Evolutionary conservation across 371 early-diverging fungal genomes (phyloP), one percentile per base, ranked within the genome.

Genomic region (Apophysomyces sp.): DNA sequence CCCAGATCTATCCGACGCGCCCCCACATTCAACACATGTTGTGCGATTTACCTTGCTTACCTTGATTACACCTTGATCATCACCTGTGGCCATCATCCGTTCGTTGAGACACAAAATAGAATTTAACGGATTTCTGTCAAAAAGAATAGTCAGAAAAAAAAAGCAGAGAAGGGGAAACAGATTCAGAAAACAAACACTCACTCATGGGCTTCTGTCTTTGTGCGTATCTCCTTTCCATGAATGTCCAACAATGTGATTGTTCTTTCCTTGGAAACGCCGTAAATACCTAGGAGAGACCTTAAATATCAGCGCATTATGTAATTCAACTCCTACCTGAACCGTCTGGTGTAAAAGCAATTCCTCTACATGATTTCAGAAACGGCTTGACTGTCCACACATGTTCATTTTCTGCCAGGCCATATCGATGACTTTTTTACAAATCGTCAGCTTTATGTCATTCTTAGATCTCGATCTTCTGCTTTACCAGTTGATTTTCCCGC

Each of bases 1-100:
- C 97, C 96, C 96, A 97, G 53, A 94, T 65, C 86, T 86, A 66
- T 32, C 1, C n/a, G n/a, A n/a, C n/a, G n/a, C n/a, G n/a, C n/a
- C n/a, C n/a, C n/a, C n/a, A n/a, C n/a, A n/a, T n/a, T n/a, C n/a
- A n/a, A n/a, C n/a, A n/a, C n/a, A n/a, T n/a, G n/a, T n/a, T n/a
- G n/a, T n/a, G n/a, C n/a, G n/a, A n/a, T 15, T 26, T 18, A 4
- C 24, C 51, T n/a, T 12, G 12, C 53, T 40, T 72, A 85, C 86
- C 74, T 94, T 95, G 40, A 97, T 90, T 30, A 84, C 76, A n/a
- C 97, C 97, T 4, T 75, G 81, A 67, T 97, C 97, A 62, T 95
- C 96, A 12, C 95, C 97, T 0, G 96, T 92, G 0, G 93, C 94
- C n/a, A 95, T 52, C 28, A 90, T 77, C 54, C 79, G 79, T 54